These are phyloP conservation scores for Trametes coccinea DNA, from an alignment of 768 basidiomycete species.

Conservation along the genomic window DNA sequence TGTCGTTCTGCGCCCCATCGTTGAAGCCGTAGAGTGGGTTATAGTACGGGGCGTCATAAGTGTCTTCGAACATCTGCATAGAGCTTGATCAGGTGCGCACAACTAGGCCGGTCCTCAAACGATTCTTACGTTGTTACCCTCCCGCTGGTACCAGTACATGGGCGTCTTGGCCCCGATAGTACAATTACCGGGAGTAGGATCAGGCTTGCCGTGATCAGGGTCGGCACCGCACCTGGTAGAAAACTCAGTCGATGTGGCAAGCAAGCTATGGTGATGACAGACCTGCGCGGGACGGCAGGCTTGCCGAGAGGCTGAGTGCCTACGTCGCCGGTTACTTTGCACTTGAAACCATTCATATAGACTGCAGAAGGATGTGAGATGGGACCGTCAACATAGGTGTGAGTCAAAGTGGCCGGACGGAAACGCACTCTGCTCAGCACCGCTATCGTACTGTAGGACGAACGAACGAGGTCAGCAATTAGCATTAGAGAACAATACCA, in stretches of 20 bases:
- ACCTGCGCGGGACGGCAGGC: slow-evolving; percentile 36
- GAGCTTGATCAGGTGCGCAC: neutral
- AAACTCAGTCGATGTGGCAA: neutral
- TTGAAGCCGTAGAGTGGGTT: slow-evolving; percentile 40
- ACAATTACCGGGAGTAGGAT: slow-evolving; percentile 38
- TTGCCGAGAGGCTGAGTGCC: slow-evolving; percentile 34
- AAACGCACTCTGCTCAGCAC: slow-evolving; percentile 38
- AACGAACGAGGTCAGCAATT: neutral
- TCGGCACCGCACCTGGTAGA: slow-evolving; percentile 36
- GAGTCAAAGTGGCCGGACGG: neutral
- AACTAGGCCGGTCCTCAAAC: no score
- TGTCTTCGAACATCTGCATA: slow-evolving; percentile 35
- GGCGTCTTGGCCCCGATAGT: slow-evolving; percentile 41
- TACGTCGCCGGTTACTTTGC: slow-evolving; percentile 37
- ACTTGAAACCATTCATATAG: slow-evolving; percentile 44
- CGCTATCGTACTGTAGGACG: slow-evolving; percentile 30
- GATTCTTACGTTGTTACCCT: slow-evolving; percentile 41
- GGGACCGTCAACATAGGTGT: neutral
- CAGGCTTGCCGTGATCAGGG: slow-evolving; percentile 20
- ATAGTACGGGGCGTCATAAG: slow-evolving; percentile 37
- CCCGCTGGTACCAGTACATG: slow-evolving; percentile 42
- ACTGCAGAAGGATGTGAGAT: slow-evolving; percentile 19
- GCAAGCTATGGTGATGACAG: neutral
- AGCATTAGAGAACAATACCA: neutral
- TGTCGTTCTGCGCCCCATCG: slow-evolving; percentile 46